Conservation (phyloP, 2,329 filamentous ascomycete genomes). For the Aspergillus tubingensis region DNA sequence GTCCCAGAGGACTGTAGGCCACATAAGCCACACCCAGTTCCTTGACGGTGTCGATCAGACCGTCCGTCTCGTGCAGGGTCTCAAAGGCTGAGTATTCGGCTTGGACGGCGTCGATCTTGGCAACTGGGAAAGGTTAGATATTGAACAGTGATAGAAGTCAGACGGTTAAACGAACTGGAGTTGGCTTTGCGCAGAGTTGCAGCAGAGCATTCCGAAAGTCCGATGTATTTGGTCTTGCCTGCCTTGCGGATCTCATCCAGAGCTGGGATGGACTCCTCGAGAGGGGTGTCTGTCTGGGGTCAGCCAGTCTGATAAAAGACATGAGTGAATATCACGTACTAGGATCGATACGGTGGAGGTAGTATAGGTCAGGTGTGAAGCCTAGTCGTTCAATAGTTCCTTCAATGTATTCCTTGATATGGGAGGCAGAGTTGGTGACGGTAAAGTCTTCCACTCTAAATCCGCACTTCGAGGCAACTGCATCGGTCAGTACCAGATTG, state of each 20-base stretch:
- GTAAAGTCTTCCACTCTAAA: conserved; percentile 37
- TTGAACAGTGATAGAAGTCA: neutral
- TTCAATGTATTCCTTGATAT: conserved; percentile 53
- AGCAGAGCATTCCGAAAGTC: conserved; percentile 52
- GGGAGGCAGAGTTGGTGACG: conserved; percentile 49
- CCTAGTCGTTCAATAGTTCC: conserved; percentile 53
- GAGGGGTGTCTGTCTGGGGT: conserved; percentile 39
- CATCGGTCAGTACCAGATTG: neutral
- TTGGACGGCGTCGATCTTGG: conserved; percentile 51
- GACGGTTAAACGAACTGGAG: conserved; percentile 36
- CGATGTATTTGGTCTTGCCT: conserved; percentile 54
- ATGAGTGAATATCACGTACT: conserved; percentile 31
- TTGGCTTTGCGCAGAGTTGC: conserved; percentile 49
- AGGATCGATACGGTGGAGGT: conserved; percentile 49
- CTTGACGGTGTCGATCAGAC: conserved; percentile 44
- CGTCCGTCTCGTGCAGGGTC: conserved; percentile 44
- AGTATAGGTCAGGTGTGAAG: conserved; percentile 51
- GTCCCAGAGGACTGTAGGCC: conserved; percentile 51
- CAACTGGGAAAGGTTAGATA: conserved; percentile 37
- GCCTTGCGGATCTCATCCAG: conserved; percentile 50
- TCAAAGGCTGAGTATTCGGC: conserved; percentile 51
- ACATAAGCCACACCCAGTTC: conserved; percentile 49
- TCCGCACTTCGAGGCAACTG: conserved; percentile 54
- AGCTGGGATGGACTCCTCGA: conserved; percentile 51
- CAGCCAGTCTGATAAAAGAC: neutral